Conservation (phyloP, 768 basidiomycete genomes). For the Dictyophora rubrovolvata region DNA sequence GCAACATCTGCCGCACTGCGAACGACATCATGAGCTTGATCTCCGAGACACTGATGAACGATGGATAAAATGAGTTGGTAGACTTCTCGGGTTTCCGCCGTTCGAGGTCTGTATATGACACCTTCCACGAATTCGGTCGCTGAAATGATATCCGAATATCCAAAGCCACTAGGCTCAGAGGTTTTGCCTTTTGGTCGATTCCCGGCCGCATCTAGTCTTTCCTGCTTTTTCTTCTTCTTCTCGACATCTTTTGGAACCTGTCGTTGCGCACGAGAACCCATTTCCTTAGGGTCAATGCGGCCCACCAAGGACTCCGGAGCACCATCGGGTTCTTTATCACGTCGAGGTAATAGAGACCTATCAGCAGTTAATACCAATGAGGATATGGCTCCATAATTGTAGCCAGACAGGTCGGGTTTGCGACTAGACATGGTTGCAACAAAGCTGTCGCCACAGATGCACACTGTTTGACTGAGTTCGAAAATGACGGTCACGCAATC, state of each 20-base stretch:
- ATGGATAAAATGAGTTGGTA: constrained; percentile 84
- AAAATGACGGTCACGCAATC: neutral
- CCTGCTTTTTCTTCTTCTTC: constrained; percentile 89
- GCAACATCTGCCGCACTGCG: constrained; percentile 92
- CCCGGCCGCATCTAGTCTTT: constrained; percentile 40
- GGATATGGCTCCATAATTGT: constrained; percentile 94
- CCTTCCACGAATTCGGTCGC: constrained; percentile 92
- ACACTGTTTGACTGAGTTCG: neutral
- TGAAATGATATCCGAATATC: constrained; percentile 87
- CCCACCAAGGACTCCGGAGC: constrained; percentile 89
- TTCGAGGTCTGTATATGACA: constrained; percentile 83
- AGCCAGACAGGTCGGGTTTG: constrained; percentile 77
- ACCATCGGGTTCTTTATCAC: constrained; percentile 95
- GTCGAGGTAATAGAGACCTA: constrained; percentile 64
- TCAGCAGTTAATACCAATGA: constrained; percentile 92
- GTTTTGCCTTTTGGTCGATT: constrained; percentile 55
- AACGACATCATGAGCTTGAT: constrained; percentile 93
- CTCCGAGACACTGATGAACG: constrained; percentile 78
- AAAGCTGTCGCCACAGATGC: neutral
- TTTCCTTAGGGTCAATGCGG: constrained; percentile 78
- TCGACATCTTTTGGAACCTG: constrained; percentile 80
- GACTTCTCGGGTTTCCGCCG: constrained; percentile 87
- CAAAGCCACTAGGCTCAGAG: constrained; percentile 53
- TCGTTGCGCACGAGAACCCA: constrained; percentile 85
- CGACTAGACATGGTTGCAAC: constrained; percentile 15